Percentiles rank a stretch among this genome's conserved stretches.
Evolutionary conservation across 805 yeast species (phyloP).

Genomic region (Nakazawaea pomicola): DNA sequence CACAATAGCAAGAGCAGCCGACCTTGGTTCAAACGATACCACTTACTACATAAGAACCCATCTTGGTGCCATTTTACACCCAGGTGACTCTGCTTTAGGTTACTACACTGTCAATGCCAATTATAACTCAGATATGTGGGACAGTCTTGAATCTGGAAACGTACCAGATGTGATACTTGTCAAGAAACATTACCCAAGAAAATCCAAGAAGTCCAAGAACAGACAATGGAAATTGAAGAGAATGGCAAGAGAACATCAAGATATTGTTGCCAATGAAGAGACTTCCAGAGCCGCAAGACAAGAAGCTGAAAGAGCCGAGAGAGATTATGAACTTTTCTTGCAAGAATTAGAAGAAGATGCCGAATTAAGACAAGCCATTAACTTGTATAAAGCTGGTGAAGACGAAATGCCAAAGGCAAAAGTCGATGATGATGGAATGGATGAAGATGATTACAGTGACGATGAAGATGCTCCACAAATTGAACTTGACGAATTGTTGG

Average conservation of each 20-base stretch:
- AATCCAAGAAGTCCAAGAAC: constrained; percentile 67
- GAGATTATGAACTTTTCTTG: constrained; percentile 91
- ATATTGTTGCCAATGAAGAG: constrained; percentile 66
- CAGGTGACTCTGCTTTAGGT: constrained; percentile 95
- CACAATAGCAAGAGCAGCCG: constrained; percentile 84
- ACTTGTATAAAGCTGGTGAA: constrained; percentile 67
- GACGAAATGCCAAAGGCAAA: constrained; percentile 23
- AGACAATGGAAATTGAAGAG: constrained; percentile 91
- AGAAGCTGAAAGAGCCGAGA: constrained; percentile 88
- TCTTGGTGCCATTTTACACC: constrained; percentile 89
- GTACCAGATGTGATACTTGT: constrained; percentile 84
- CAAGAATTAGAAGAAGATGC: constrained; percentile 97
- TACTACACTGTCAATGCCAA: constrained; percentile 82
- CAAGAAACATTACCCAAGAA: constrained; percentile 83
- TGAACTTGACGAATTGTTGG: constrained; percentile 86
- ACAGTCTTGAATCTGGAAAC: constrained; percentile 54
- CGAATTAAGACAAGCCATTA: constrained; percentile 87
- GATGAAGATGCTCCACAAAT: constrained; percentile 87
- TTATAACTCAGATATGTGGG: constrained; percentile 85
- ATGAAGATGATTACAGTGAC: constrained; percentile 37
- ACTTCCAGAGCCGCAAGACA: constrained; percentile 72
- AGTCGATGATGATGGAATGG: constrained; percentile 36
- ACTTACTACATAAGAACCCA: constrained; percentile 86
- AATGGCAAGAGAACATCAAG: constrained; percentile 95
- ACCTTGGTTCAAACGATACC: constrained; percentile 80